Evolutionary conservation across 2,329 filamentous ascomycete species (phyloP), one percentile per base, ranked within the genome.

Genomic region (Magnaporthiopsis incrustans): DNA sequence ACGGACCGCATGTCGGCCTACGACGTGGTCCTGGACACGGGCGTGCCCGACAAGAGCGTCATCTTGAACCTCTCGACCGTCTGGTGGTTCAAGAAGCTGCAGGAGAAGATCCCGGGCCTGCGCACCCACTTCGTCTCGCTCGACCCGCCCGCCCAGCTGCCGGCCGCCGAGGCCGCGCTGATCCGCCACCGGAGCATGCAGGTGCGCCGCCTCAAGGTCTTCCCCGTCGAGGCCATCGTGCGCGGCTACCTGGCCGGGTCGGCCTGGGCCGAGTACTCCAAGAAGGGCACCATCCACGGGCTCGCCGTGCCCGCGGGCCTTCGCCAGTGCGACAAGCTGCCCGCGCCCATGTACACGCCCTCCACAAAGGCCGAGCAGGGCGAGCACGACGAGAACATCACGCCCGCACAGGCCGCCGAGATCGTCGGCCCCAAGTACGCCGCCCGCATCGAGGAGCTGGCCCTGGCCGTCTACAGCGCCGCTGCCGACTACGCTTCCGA

Each of bases 1-100:
- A 68, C 91, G 18, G 93, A 97, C 78, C 89, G 95, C 69, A 95
- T 97, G 75, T 97, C 92, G 30, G 95, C 95, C 64, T 98, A 94
- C 81, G 94, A 98, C 82, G 92, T 96, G 70, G 86, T 96, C 70
- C 87, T 96, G 82, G 79, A 85, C 65, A 97, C 95, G 70, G 79
- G 79, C 67, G 79, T 84, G 62, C 78, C 79, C 59, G 72, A 78
- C 72, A 86, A 86, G 77, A 84, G 84, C 68, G 73, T 75, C 65
- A 76, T 85, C 62, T 76, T 85, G 61, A 82, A 78, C 33, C 72
- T 76, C 66, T 70, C 79, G 65, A 75, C 74, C 62, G 79, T 79
- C 18, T 79, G 83, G 70, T 86, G 83, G 83, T 85, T 86, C 74
- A 70, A 73, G 53, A 77, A 83, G 22, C 77, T 82, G 61, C 70